Evolutionary conservation across 441 rosid genomes (phyloP).

Genomic region (Omphalea diandra): DNA sequence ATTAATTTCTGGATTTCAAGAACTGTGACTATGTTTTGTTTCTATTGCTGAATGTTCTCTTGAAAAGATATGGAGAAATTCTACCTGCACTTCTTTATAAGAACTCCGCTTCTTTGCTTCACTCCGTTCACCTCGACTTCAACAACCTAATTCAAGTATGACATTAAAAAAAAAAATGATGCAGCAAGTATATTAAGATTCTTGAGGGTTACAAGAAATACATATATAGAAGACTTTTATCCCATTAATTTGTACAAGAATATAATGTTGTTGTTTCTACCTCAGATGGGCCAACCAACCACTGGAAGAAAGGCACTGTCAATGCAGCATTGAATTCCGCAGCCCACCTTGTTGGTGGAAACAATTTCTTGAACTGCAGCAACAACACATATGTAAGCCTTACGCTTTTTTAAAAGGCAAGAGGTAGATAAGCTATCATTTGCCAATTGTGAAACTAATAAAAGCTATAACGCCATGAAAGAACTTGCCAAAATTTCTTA

Average conservation of each 20-base stretch:
- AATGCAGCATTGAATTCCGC: constrained; percentile 93
- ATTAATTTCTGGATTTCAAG: not conserved
- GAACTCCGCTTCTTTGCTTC: constrained; percentile 92
- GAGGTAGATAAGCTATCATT: too few relatives aligned
- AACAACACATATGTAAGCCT: not conserved
- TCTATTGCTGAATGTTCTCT: not conserved
- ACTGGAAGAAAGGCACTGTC: constrained; percentile 90
- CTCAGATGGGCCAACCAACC: constrained; percentile 97
- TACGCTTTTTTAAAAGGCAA: too few relatives aligned
- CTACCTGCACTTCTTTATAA: constrained; percentile 88
- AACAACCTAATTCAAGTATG: constrained; percentile 49
- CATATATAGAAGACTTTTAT: too few relatives aligned
- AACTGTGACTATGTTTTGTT: not conserved
- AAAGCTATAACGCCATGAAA: not conserved
- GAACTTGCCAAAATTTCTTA: too few relatives aligned
- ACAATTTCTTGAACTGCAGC: constrained; percentile 74
- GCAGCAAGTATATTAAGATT: not conserved
- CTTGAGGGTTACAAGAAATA: too few relatives aligned
- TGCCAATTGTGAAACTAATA: not conserved
- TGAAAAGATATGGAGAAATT: too few relatives aligned
- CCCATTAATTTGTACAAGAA: too few relatives aligned
- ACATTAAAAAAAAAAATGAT: not conserved
- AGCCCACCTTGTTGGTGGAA: constrained; percentile 95
- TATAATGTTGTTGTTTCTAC: constrained; percentile 31
- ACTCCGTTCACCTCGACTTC: constrained; percentile 82